Base-by-base conservation (phyloP, 257 asterid genomes). In the Prunella vulgaris region DNA sequence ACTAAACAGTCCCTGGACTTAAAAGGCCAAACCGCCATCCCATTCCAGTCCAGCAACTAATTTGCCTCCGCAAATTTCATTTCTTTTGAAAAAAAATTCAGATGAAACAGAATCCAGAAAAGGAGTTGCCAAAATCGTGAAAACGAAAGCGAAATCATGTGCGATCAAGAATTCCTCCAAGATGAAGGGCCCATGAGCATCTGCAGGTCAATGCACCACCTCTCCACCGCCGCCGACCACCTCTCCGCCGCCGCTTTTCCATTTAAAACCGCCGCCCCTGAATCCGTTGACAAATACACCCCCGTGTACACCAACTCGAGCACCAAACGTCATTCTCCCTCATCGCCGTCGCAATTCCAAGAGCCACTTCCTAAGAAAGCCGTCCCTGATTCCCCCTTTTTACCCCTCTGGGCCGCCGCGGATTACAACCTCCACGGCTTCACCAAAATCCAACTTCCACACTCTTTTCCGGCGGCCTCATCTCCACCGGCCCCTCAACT, bases 201-300 rank as follows among this genome's bases (percentile, higher is more conserved):
- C 52, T 63, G 60, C 30, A 63, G 65, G 8, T 69, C 81, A 63
- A 63, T 77, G 78, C 82, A 32, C 42, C 80, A 76, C 77, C 78
- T 63, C 74, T 44, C 51, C 75, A 5, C 83, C 79, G 4, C 56
- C 81, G 58, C 66, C 78, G 13, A 25, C 28, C 28, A 25, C 28
- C 28, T 25, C 28, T 5, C 56, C 81, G 48, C 66, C 78, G 13
- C 53, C 79, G 37, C 38, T 8, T 37, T 37, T 10, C 58, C 59
- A 63, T 0, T 18, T 64, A 1, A 75, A 72, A 13, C 8, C 60
- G 62, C 56, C 66, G 7, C 54, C 20, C 27, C 53, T 21, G 73
- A 14, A 21, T 21, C 64, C 10, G 42, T 30, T 5, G 76, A 60
- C 4, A 51, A 49, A 15, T 66, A 68, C 69, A 21, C 60, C 52